A percentile compares a stretch with the other conserved stretches of the same genome.
Evolutionary conservation across 768 basidiomycete genomes (phyloP).

Genomic region (Postia placenta): DNA sequence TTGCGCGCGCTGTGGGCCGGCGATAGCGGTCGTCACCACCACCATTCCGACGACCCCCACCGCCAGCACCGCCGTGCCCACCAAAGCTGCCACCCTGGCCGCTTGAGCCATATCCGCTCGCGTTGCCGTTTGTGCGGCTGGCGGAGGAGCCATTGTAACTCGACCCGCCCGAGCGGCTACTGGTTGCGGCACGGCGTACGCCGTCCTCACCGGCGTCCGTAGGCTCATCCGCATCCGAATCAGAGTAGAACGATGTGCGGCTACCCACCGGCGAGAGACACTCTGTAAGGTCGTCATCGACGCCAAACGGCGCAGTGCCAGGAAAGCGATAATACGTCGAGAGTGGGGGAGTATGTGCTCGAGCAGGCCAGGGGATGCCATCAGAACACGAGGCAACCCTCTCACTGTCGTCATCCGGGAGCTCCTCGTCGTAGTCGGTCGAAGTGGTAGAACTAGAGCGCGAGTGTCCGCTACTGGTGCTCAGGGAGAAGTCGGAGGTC

Average conservation of each 20-base stretch:
- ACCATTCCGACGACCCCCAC: slow-evolving; percentile 26
- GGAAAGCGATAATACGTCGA: slow-evolving; percentile 6
- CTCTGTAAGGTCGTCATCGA: slow-evolving; percentile 1
- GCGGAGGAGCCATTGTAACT: slow-evolving; percentile 1
- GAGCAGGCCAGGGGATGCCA: slow-evolving; percentile 17
- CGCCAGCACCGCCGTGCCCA: slow-evolving; percentile 12
- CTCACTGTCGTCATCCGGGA: slow-evolving; percentile 2
- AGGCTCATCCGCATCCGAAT: neutral
- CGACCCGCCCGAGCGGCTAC: neutral
- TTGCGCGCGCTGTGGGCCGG: slow-evolving; percentile 22
- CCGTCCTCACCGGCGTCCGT: slow-evolving; percentile 3
- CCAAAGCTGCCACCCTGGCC: slow-evolving; percentile 22
- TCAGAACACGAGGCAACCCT: slow-evolving; percentile 6
- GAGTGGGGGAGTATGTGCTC: neutral
- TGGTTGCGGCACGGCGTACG: neutral
- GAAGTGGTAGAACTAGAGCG: slow-evolving; percentile 11
- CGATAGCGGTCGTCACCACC: slow-evolving; percentile 34
- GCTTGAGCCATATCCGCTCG: slow-evolving; percentile 17
- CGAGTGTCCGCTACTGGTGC: slow-evolving; percentile 4
- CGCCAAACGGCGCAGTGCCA: neutral
- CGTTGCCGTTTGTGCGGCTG: slow-evolving; percentile 13
- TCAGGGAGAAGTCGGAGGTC: slow-evolving; percentile 3
- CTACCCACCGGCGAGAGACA: neutral
- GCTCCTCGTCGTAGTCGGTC: slow-evolving; percentile 12
- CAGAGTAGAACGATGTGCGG: slow-evolving; percentile 5